Base-by-base conservation (phyloP, 1,284 basidiomycete species). In the Fomitiporia mediterranea region DNA sequence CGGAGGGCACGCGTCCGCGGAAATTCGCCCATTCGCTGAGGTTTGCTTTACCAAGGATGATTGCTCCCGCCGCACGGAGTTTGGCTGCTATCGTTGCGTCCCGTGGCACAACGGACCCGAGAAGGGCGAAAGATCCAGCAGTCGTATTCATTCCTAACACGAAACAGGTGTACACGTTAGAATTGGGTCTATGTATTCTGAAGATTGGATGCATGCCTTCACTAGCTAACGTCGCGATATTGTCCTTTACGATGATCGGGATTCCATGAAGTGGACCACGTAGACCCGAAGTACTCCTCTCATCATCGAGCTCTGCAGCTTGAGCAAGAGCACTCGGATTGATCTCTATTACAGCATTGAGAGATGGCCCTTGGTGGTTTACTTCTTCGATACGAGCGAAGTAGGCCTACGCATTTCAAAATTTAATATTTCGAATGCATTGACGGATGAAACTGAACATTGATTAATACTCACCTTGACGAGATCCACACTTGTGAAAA, bases 61-160 rank as follows among this genome's bases (percentile, higher is more conserved):
- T 81, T 0, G 85, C 85, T 2, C 86, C 86, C 2, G 85, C 85
- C 43, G 71, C 72, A 0, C 85, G 76, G 7, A 89, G 74, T 32
- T 74, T 76, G 42, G 77, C 78, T 0, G 83, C 78, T 3, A 86
- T 80, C 0, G 77, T 77, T 2, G 86, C 80, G 64, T 89, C 86
- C 15, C 77, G 73, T 0, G 81, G 81, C 3, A 84, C 79, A 37
- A 86, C 67, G 0, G 82, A 84, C 2, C 72, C 73, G 3, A 83
- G 67, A 2, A 86, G 72, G 7, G 76, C 75, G 61, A 77, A 83
- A 0, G 82, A 83, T 1, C 83, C 83, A 46, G 78, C 44, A 11
- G 56, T 57, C 5, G 56, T 57, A 32, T 57, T 57, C 56, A 57
- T 57, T 13, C 56, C 56, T 57, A 25, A 19, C 15, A 30, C 4